phyloP scores from a whole-genome alignment of 352 stramenopile species.

The Globisporangium mamillatum region DNA sequence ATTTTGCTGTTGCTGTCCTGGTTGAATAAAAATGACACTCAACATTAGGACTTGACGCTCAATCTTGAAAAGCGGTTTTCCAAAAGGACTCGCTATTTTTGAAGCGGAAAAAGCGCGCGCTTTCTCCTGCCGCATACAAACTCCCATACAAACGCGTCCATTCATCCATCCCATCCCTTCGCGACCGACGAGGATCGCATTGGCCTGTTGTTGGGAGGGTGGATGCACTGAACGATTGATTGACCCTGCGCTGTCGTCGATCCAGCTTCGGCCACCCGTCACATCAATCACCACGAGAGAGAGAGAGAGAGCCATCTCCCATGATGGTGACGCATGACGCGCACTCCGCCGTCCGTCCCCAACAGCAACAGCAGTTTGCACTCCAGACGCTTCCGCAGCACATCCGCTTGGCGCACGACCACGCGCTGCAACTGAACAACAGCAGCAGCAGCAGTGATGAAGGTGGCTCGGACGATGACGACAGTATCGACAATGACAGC shows the following conservation, averaged over 20 bases:
- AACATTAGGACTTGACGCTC: neutral
- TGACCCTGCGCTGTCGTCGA: neutral
- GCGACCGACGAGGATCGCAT: constrained; percentile 7
- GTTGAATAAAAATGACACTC: neutral
- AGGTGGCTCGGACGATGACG: neutral
- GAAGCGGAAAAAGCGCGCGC: constrained; percentile 14
- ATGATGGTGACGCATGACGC: constrained; percentile 1
- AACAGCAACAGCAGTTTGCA: constrained; percentile 9
- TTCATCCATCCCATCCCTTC: constrained; percentile 3
- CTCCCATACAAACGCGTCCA: constrained; percentile 9
- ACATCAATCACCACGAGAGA: neutral
- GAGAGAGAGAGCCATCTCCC: neutral
- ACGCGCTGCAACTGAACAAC: neutral
- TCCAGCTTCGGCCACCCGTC: neutral
- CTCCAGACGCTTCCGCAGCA: constrained; percentile 14
- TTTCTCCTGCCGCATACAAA: constrained; percentile 7
- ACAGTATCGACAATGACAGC: neutral
- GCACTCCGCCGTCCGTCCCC: neutral
- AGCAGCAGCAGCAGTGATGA: neutral
- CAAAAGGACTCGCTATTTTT: constrained; percentile 3
- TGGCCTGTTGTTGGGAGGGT: neutral
- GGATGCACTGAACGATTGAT: neutral
- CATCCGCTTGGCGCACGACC: constrained; percentile 4
- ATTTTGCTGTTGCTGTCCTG: neutral
- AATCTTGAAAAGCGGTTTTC: constrained; percentile 13